phyloP scores from a whole-genome alignment of 139 green algal genomes.

The Medakamo hakoo region DNA sequence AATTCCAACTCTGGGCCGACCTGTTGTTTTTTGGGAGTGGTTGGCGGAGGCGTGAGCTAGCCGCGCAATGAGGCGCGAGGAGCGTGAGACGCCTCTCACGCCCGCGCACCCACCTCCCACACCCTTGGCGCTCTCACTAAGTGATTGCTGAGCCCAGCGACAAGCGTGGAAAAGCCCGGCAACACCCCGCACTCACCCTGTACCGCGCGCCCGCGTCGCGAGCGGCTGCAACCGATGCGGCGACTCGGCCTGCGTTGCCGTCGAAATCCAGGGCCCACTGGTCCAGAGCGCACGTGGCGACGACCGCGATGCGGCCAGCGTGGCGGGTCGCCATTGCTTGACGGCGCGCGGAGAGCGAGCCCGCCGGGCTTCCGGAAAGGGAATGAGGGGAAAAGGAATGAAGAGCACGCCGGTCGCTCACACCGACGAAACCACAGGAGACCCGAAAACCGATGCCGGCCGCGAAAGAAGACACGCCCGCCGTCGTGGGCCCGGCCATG shows the following conservation, averaged over 20 bases:
- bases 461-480: no score
- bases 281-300: constrained; percentile 93
- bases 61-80: neutral
- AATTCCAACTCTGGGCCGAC: constrained; percentile 92
- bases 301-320: constrained; percentile 16
- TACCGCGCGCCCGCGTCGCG: constrained; percentile 50
- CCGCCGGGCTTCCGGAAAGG: no score
- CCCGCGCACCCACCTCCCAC: neutral
- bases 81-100: neutral
- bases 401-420: no score
- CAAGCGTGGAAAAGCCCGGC: neutral
- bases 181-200: constrained; percentile 26
- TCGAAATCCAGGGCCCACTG: constrained; percentile 97
- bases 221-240: constrained; percentile 54
- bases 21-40: constrained; percentile 9
- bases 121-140: no score
- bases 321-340: no score
- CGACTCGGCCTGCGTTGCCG: constrained; percentile 73
- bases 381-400: no score
- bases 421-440: no score
- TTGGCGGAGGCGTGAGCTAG: neutral
- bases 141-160: neutral
- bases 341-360: no score
- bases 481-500: no score
- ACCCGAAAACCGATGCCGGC: no score